phyloP scores from a whole-genome alignment of 306 rosid genomes.

The Cucurbita ficifolia region DNA sequence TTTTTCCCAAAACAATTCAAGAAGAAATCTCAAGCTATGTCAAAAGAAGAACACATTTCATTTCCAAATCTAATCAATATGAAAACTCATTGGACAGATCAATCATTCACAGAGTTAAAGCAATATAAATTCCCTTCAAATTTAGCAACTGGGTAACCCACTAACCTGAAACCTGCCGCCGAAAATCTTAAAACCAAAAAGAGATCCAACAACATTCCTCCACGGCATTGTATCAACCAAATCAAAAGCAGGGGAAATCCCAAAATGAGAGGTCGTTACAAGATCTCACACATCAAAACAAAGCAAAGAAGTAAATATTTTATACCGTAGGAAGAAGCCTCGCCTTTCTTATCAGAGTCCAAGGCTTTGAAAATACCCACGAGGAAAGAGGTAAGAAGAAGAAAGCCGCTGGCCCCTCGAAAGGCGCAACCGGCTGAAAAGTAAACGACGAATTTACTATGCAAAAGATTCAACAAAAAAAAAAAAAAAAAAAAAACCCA shows the following conservation, averaged over 20 bases:
- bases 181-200: constrained; percentile 23
- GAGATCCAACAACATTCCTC: constrained; percentile 41
- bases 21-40: not conserved
- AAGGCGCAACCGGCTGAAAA: not conserved
- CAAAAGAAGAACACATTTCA: not conserved
- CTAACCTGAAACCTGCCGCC: constrained; percentile 35
- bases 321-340: not conserved
- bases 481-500: not conserved
- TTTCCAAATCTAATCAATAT: not conserved
- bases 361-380: not conserved
- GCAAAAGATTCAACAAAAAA: not conserved
- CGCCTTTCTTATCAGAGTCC: not conserved
- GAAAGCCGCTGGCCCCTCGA: not conserved
- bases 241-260: constrained; percentile 2
- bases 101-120: not conserved
- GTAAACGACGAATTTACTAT: not conserved
- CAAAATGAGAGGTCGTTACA: not conserved
- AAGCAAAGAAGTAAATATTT: not conserved
- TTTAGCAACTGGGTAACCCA: not conserved
- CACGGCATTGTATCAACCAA: constrained; percentile 29
- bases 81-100: not conserved
- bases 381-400: not conserved
- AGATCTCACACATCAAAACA: not conserved
- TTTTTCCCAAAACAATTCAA: not conserved
- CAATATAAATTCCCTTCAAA: not conserved